Conservation (phyloP, 2,329 filamentous ascomycete genomes). For the Epichloe scottii region DNA sequence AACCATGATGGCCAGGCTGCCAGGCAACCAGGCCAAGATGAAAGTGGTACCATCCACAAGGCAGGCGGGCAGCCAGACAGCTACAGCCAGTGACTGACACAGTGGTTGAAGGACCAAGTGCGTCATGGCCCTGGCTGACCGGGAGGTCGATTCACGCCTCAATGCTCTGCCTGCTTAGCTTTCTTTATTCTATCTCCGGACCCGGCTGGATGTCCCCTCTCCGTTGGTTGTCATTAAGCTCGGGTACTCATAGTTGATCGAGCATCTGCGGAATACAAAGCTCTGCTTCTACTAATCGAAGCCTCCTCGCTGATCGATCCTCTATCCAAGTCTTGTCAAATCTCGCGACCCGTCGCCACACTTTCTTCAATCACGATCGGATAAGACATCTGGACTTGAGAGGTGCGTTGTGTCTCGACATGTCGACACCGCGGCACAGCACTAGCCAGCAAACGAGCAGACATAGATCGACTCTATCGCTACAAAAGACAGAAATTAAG, state of each 20-base stretch:
- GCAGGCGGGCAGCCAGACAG: too few relatives aligned
- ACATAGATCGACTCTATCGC: conserved; percentile 54
- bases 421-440: conserved; percentile 18
- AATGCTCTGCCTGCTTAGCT: background rate
- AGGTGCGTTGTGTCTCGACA: conserved; percentile 4
- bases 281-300: background rate
- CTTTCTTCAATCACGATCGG: background rate
- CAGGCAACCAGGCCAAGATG: too few relatives aligned
- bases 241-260: background rate
- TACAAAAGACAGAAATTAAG: conserved; percentile 59
- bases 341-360: background rate
- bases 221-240: background rate
- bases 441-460: conserved; percentile 16
- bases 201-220: conserved; percentile 2
- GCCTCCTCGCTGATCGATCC: background rate
- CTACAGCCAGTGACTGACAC: too few relatives aligned
- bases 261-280: background rate
- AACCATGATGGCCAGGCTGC: too few relatives aligned
- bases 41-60: too few relatives aligned
- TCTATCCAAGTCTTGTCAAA: background rate
- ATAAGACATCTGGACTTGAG: background rate
- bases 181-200: background rate
- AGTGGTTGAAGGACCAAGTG: background rate
- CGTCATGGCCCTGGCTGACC: background rate
- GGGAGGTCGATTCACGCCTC: background rate